Evolutionary conservation across 2,329 filamentous ascomycete species (phyloP), one percentile per base, ranked within the genome.

Genomic region (Trichoderma pleuroti): DNA sequence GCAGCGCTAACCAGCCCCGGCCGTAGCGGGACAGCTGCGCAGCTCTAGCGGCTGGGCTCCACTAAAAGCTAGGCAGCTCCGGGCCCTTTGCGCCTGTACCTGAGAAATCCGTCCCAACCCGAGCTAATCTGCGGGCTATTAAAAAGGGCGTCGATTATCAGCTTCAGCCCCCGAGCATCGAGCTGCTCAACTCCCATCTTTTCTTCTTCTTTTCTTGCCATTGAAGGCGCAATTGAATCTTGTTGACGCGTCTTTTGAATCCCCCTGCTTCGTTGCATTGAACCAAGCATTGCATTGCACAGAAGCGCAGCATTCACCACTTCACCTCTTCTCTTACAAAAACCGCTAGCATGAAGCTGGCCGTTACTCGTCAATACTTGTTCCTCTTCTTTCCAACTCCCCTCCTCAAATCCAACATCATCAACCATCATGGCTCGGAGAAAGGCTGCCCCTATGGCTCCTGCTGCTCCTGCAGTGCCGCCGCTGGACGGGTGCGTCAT

Each of bases 401-500:
- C 9, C 11, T 32, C 46, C 28, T 8, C 21, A 52, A 9, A 26
- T 30, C 61, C 32, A 21, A 21, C 24, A 21, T 30, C 26, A 52
- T 0, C 18, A 14, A 4, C 4, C 39, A 68, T 52, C 61, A 68
- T 68, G 61, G 18, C 71, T 8, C 71, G 71, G 30, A 60, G 72
- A 39, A 62, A 65, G 49, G 70, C 76, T 32, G 75, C 72, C 12
- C 34, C 67, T 30, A 46, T 49, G 39, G 39, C 39, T 42, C 39
- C 39, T 49, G 60, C 57, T 30, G 56, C 63, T 54, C 57, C 71
- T 24, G 52, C 73, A 46, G 72, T 74, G 26, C 73, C 72, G 32
- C 80, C 86, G 0, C 80, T 91, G 4, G 78, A 82, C 2, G 86
- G 84, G 5, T 84, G 80, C 74, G 81, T 81, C 7, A 81, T 93